Evolutionary conservation across 2,329 filamentous ascomycete genomes (phyloP), one percentile per base, ranked within the genome.

Genomic region (Aspergillus glaucus): DNA sequence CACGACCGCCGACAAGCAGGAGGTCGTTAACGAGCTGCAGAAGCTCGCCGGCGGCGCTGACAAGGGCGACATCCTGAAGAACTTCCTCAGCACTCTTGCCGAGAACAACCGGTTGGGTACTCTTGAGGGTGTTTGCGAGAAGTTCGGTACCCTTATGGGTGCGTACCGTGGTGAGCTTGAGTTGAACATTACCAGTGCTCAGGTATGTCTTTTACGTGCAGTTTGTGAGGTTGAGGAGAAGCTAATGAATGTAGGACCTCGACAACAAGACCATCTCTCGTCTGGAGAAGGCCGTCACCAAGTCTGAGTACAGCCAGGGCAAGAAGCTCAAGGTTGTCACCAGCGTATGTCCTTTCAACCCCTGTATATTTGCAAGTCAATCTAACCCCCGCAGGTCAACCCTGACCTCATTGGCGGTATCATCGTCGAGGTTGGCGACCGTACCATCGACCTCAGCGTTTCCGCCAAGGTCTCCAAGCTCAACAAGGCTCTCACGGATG

Each of bases 251-350:
- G 36, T 59, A 93, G 87, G 79, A 85, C 70, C 84, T 98, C 67
- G 93, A 98, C 75, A 81, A 75, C 79, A 91, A 84, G 80, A 90
- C 87, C 56, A 81, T 98, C 64, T 78, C 73, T 71, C 87, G 93
- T 68, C 82, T 98, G 61, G 91, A 98, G 80, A 75, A 77, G 60
- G 90, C 91, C 62, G 84, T 97, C 64, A 70, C 85, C 75, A 97
- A 96, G 82, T 95, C 90, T 55, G 74, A 85, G 69, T 94, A 90
- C 77, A 85, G 86, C 68, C 81, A 87, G 72, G 91, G 91, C 78
- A 91, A 96, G 86, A 97, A 95, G 81, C 84, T 97, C 74, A 97
- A 95, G 86, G 87, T 97, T 64, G 88, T 89, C 63, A 87, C 94
- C 76, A 86, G 89, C 80, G 87, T 88, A 74, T 50, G 74, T 71